phyloP scores from a whole-genome alignment of 139 green algal genomes.

The Gonium pectorale region DNA sequence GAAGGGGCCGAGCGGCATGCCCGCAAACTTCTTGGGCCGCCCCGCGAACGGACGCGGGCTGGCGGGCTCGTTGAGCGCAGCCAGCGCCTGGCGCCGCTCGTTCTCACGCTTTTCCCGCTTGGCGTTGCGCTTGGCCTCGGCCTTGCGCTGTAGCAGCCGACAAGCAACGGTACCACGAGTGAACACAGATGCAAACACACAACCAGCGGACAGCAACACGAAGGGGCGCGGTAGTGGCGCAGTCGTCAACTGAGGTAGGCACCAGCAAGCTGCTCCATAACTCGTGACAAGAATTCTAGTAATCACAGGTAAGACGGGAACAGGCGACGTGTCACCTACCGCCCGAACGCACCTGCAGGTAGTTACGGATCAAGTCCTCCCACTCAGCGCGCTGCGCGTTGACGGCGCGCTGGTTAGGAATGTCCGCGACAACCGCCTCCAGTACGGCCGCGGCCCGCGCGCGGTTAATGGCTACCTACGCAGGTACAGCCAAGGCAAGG shows the following conservation, averaged over 20 bases:
- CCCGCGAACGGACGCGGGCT: background rate
- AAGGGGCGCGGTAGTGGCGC: too few relatives aligned
- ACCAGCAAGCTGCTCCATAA: background rate
- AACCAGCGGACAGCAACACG: too few relatives aligned
- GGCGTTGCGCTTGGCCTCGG: constrained; percentile 73
- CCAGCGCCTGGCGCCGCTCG: constrained; percentile 69
- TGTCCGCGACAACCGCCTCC: constrained; percentile 60
- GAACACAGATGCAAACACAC: too few relatives aligned
- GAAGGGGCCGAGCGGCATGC: background rate
- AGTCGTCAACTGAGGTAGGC: too few relatives aligned
- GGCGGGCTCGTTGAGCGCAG: constrained; percentile 52
- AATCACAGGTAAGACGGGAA: background rate
- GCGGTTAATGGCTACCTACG: constrained; percentile 71
- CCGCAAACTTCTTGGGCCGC: constrained; percentile 41
- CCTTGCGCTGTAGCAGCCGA: constrained; percentile 65
- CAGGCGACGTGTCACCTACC: background rate
- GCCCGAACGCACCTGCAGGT: constrained; percentile 60
- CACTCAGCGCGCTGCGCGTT: constrained; percentile 38
- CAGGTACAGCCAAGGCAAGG: too few relatives aligned
- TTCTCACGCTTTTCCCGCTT: constrained; percentile 78
- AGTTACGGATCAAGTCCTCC: constrained; percentile 69
- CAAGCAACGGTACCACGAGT: too few relatives aligned
- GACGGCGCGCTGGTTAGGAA: constrained; percentile 58
- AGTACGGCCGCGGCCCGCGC: constrained; percentile 58
- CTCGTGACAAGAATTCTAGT: background rate